phyloP scores from a whole-genome alignment of 345 rosid species.

The Microthlaspi erraticum region DNA sequence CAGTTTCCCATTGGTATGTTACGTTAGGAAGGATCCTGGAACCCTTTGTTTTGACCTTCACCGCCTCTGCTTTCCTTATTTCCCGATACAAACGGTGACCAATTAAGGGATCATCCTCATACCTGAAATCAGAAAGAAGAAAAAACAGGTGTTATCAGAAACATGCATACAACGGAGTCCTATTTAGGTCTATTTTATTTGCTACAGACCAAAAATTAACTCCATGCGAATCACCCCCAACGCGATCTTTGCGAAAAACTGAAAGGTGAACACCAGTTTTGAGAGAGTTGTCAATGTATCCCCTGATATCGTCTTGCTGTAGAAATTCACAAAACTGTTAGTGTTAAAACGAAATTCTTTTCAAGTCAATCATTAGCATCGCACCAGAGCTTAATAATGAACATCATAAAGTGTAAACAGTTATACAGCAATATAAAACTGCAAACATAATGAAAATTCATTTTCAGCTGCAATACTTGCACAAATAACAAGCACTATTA shows the following conservation, averaged over 20 bases:
- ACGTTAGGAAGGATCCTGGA: slow-evolving; percentile 70
- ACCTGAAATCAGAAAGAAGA: slow-evolving; percentile 66
- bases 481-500: slow-evolving; percentile 1
- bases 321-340: slow-evolving; percentile 34
- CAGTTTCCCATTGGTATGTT: slow-evolving; percentile 94
- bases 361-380: slow-evolving; percentile 31
- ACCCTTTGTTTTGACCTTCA: slow-evolving; percentile 81
- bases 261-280: slow-evolving; percentile 86
- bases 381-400: slow-evolving; percentile 45
- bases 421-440: slow-evolving; percentile 8
- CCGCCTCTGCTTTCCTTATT: slow-evolving; percentile 79
- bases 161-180: slow-evolving; percentile 22
- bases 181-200: slow-evolving; percentile 11
- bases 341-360: slow-evolving; percentile 10
- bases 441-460: neutral
- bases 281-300: slow-evolving; percentile 86
- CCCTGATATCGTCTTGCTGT: slow-evolving; percentile 98
- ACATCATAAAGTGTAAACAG: slow-evolving; percentile 7
- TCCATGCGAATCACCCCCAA: slow-evolving; percentile 97
- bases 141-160: slow-evolving; percentile 36
- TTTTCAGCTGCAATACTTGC: slow-evolving; percentile 1
- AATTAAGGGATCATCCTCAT: slow-evolving; percentile 88
- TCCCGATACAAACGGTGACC: slow-evolving; percentile 97
- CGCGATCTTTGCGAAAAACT: slow-evolving; percentile 85
- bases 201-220: slow-evolving; percentile 77